A percentile compares a stretch with the other conserved stretches of the same genome.
Conservation (phyloP, 1,284 basidiomycete species). For the Chalciporus sp. region DNA sequence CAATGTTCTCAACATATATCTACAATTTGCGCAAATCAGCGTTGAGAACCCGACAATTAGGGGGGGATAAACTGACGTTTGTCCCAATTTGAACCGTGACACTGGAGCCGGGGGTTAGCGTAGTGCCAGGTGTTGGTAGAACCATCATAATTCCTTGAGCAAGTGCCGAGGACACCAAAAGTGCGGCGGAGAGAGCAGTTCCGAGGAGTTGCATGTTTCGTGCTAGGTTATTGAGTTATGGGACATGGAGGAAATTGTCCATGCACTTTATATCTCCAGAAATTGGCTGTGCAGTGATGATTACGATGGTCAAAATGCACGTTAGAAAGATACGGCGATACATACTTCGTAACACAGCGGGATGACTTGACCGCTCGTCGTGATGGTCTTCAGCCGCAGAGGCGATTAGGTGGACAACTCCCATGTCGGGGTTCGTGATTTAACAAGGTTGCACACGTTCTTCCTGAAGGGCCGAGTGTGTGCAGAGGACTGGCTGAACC, state of each 20-base stretch:
- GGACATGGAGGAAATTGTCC: background rate
- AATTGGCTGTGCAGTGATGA: background rate
- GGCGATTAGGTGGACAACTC: background rate
- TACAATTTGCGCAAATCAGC: background rate
- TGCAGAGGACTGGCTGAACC: too few species aligned
- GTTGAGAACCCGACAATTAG: background rate
- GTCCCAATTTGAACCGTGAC: conserved; percentile 8
- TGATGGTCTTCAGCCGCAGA: background rate
- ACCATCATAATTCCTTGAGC: conserved; percentile 4
- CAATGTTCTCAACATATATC: background rate
- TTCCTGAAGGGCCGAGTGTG: background rate
- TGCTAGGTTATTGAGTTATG: background rate
- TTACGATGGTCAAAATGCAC: background rate
- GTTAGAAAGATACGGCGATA: background rate
- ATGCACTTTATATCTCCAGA: background rate
- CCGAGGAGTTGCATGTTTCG: conserved; percentile 1
- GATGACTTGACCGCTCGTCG: background rate
- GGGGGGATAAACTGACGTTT: background rate
- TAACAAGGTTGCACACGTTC: background rate
- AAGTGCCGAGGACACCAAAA: background rate
- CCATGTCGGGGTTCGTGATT: background rate
- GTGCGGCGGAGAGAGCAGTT: background rate
- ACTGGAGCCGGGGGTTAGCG: conserved; percentile 6
- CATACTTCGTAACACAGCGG: background rate
- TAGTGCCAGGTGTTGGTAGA: conserved; percentile 7